A percentile compares a stretch with the other conserved stretches of the same genome.
These are phyloP conservation scores for Paramecium primaurelia DNA, from an alignment of 73 alveolate genomes.

Conservation along the genomic window DNA sequence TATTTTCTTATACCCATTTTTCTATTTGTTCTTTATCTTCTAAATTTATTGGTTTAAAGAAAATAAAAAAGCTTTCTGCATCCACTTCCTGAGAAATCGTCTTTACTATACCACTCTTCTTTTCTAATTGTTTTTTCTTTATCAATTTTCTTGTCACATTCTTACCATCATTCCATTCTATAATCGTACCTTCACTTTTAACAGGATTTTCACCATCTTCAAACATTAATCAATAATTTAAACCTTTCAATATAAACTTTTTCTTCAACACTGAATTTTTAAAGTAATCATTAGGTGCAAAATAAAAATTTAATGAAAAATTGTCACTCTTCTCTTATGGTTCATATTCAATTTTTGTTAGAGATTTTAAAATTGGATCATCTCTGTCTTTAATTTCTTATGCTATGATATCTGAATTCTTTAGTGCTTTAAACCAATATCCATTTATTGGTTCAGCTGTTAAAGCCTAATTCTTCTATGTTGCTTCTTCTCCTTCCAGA, in stretches of 20 bases:
- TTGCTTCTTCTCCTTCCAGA: constrained; percentile 58
- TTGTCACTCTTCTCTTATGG: constrained; percentile 69
- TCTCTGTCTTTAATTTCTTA: constrained; percentile 59
- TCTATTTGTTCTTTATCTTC: constrained; percentile 82
- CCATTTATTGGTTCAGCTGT: constrained; percentile 50
- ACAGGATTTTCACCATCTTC: constrained; percentile 72
- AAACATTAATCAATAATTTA: neutral
- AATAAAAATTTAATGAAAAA: constrained; percentile 79
- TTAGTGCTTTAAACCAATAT: constrained; percentile 60
- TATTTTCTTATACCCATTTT: constrained; percentile 84
- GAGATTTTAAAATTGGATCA: constrained; percentile 45
- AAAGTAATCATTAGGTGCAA: constrained; percentile 89
- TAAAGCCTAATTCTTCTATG: constrained; percentile 47
- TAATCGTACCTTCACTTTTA: constrained; percentile 87
- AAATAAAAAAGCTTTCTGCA: constrained; percentile 85
- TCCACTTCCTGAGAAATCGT: constrained; percentile 76
- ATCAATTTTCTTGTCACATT: constrained; percentile 85
- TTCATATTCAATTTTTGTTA: constrained; percentile 54
- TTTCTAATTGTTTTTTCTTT: constrained; percentile 89
- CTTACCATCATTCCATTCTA: constrained; percentile 93
- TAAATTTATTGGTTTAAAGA: constrained; percentile 79
- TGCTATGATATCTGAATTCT: constrained; percentile 56
- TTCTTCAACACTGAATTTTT: constrained; percentile 78
- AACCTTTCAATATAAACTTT: constrained; percentile 76
- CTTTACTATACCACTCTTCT: constrained; percentile 78